Conservation (phyloP, 2,329 filamentous ascomycete genomes). For the Fusarium sp. region DNA sequence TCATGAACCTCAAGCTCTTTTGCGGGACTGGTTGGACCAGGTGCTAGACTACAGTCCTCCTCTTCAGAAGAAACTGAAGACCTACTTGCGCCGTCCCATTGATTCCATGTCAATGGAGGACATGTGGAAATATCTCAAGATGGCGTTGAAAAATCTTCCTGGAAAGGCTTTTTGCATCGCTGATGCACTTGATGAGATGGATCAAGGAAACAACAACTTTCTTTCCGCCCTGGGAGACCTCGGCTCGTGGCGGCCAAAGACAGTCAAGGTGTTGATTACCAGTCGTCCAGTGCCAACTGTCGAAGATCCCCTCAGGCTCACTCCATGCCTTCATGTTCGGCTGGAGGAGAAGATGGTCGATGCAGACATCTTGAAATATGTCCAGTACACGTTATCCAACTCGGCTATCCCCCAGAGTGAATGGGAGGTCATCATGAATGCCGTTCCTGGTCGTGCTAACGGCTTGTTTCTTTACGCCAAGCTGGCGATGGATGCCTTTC, state of each 20-base stretch:
- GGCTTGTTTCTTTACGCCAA: constrained; percentile 34
- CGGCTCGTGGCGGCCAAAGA: constrained; percentile 42
- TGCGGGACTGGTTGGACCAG: constrained; percentile 51
- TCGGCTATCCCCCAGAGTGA: constrained; percentile 28
- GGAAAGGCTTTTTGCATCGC: constrained; percentile 50
- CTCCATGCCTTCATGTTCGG: constrained; percentile 45
- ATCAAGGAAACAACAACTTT: constrained; percentile 47
- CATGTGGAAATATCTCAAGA: constrained; percentile 46
- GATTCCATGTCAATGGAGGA: constrained; percentile 21
- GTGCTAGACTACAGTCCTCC: constrained; percentile 44
- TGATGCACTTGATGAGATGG: constrained; percentile 61
- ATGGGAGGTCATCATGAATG: neutral
- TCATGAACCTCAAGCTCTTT: constrained; percentile 41
- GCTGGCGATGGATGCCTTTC: constrained; percentile 21
- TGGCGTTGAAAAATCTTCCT: constrained; percentile 34
- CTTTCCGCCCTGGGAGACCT: constrained; percentile 47
- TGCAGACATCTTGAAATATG: constrained; percentile 52
- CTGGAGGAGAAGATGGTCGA: constrained; percentile 51
- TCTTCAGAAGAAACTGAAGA: constrained; percentile 41
- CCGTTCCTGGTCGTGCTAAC: constrained; percentile 7
- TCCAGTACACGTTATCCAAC: constrained; percentile 36
- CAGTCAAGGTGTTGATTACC: constrained; percentile 56
- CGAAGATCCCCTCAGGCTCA: constrained; percentile 44
- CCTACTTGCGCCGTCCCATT: neutral
- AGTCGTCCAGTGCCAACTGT: constrained; percentile 51